Conservation (phyloP, 2,329 filamentous ascomycete genomes). For the Aspergillus vadensis region DNA sequence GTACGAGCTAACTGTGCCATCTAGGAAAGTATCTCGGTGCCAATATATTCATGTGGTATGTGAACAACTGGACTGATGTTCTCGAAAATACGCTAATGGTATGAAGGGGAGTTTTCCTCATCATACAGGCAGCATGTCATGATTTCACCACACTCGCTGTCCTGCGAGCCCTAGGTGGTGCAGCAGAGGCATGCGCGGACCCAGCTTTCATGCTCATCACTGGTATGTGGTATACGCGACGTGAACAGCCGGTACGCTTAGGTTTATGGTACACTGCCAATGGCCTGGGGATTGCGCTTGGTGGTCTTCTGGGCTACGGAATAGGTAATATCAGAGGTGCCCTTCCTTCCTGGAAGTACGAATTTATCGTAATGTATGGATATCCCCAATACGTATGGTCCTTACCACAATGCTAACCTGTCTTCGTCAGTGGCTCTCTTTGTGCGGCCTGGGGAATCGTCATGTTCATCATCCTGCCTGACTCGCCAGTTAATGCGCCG, state of each 20-base stretch:
- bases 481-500: constrained; percentile 58
- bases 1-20: background rate
- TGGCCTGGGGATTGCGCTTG: constrained; percentile 61
- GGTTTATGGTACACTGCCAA: constrained; percentile 63
- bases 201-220: constrained; percentile 67
- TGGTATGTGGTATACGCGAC: constrained; percentile 65
- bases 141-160: constrained; percentile 59
- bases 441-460: constrained; percentile 62
- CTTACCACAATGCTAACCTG: constrained; percentile 2
- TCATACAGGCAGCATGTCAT: constrained; percentile 56
- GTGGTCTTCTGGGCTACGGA: constrained; percentile 59
- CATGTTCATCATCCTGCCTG: constrained; percentile 59
- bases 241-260: constrained; percentile 63
- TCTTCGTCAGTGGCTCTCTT: constrained; percentile 46
- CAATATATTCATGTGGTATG: constrained; percentile 60
- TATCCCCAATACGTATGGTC: background rate
- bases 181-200: constrained; percentile 60
- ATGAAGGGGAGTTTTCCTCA: constrained; percentile 50
- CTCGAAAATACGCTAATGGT: background rate
- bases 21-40: constrained; percentile 55
- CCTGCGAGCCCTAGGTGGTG: constrained; percentile 59
- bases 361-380: constrained; percentile 64
- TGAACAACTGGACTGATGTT: background rate
- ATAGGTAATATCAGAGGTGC: constrained; percentile 62
- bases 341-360: constrained; percentile 65